Evolutionary conservation across 176 grass and related monocot species (phyloP), one percentile per base, ranked within the genome.

Genomic region (Chloris gayana): DNA sequence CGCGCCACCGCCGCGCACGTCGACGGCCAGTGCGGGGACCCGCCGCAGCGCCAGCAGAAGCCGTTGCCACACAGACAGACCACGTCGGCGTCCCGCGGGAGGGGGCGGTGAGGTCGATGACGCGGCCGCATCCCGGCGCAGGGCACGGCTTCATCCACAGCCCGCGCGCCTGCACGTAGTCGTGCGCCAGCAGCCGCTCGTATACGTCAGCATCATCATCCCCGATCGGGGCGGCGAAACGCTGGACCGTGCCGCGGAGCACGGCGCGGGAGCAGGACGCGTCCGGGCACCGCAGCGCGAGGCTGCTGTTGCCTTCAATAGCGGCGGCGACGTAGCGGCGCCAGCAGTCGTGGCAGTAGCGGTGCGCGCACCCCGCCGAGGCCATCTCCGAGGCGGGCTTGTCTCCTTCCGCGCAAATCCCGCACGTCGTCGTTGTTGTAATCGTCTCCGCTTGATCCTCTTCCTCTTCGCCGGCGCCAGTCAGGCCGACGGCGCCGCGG

Each of bases 311-410:
- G 14, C 6, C 62, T 6, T 65, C 30, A 2, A 11, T 0, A 15
- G 64, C 33, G 19, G 64, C 17, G 33, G 64, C 18, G 65, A 67
- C 65, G 65, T 67, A 67, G 34, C 65, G 3, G 65, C 65, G 65
- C 34, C 65, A 39, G 65, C 65, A 41, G 8, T 0, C 34, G 21
- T 39, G 34, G 65, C 65, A 67, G 65, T 67, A 67, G 34, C 21
- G 21, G 35, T 67, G 35, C 3, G 33, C 33, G 64, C 64, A 67
- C 64, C 34, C 64, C 7, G 66, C 37, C 35, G 66, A 41, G 34
- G 21, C 35, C 35, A 42, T 68, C 35, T 39, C 21, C 66, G 9
- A 19, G 9, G 22, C 35, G 9, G 37, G 66, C 9, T n/a, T 22
- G 3, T 49, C 13, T 2, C 9, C 35, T 15, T 68, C 66, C 21